Base-by-base conservation (phyloP, 768 basidiomycete genomes). In the Clitopilus passeckerianus region DNA sequence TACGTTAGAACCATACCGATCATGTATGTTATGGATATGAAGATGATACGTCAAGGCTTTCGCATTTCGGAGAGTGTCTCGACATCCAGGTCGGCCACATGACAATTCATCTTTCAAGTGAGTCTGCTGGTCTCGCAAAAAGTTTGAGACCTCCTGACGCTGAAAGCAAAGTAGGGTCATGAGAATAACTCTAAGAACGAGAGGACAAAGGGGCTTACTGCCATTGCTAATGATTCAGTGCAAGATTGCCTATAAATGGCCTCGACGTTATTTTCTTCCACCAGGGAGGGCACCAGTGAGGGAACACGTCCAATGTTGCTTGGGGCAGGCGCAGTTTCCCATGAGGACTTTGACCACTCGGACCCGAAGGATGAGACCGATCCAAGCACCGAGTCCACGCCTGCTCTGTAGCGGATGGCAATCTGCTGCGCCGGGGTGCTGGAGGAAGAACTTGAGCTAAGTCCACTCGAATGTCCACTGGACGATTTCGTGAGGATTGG, bases 1-100 rank as follows among this genome's bases (percentile, higher is more conserved):
- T 56, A 16, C n/a, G 37, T 58, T 27, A 10, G 59, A n/a, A 68
- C 72, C n/a, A 43, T 59, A 77, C 77, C 69, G 63, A 57, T 81
- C 79, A 33, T 75, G 72, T 33, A 85, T 77, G 62, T 83, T 79
- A 66, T 85, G 84, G 53, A 85, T 80, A 62, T 85, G 82, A 20
- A 84, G 67, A 64, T 84, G 84, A 64, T 74, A 81, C 63, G 77
- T 77, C 54, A 85, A 72, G 18, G 79, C 77, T 61, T 75, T 75
- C 57, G 76, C 72, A 55, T 72, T 70, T 5, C 69, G 67, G 20
- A 85, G 64, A 7, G 74, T 71, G 68, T 82, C 75, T 14, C 65
- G 65, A 65, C 84, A 85, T 30, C 75, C 80, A 34, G 72, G 66
- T 35, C 81, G 76, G 23, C 72, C 74, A 63, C 83, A 85, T 6